Conservation (phyloP, 305 asterid species). For the Fraxinus ornus region DNA sequence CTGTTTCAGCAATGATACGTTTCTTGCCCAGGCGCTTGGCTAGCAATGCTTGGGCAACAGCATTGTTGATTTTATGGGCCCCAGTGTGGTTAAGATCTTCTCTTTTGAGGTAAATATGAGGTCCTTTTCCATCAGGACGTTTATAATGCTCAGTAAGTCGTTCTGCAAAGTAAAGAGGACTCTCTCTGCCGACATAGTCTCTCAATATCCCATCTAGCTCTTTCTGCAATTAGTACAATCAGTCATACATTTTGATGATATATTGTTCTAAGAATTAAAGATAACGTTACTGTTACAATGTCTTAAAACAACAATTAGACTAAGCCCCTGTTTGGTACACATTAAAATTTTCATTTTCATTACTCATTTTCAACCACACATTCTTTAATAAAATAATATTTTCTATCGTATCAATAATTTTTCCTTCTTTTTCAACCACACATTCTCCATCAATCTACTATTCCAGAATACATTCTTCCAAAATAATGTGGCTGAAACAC, state of each 20-base stretch:
- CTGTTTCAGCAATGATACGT: slow-evolving; percentile 92
- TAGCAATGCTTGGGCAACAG: slow-evolving; percentile 86
- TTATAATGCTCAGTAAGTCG: slow-evolving; percentile 83
- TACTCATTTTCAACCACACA: too few relatives aligned
- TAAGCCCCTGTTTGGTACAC: too few relatives aligned
- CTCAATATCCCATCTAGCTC: slow-evolving; percentile 73
- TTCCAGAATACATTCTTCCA: too few relatives aligned
- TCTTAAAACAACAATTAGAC: too few relatives aligned
- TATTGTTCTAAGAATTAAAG: background rate
- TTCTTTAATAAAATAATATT: too few relatives aligned
- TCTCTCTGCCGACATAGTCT: slow-evolving; percentile 95
- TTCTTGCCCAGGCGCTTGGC: slow-evolving; percentile 90
- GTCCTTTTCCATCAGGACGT: slow-evolving; percentile 69
- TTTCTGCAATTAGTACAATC: slow-evolving; percentile 44
- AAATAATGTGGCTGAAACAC: too few relatives aligned
- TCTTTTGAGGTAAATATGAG: slow-evolving; percentile 77
- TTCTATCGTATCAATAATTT: too few relatives aligned
- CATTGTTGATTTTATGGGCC: slow-evolving; percentile 93
- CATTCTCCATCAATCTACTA: too few relatives aligned
- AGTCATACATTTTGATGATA: background rate
- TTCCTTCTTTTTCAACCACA: too few relatives aligned
- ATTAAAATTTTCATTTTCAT: too few relatives aligned
- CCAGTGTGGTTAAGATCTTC: slow-evolving; percentile 98
- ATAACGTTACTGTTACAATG: background rate
- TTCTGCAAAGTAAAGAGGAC: slow-evolving; percentile 88